phyloP scores from a whole-genome alignment of 345 rosid species.

The Populus pruinosa region DNA sequence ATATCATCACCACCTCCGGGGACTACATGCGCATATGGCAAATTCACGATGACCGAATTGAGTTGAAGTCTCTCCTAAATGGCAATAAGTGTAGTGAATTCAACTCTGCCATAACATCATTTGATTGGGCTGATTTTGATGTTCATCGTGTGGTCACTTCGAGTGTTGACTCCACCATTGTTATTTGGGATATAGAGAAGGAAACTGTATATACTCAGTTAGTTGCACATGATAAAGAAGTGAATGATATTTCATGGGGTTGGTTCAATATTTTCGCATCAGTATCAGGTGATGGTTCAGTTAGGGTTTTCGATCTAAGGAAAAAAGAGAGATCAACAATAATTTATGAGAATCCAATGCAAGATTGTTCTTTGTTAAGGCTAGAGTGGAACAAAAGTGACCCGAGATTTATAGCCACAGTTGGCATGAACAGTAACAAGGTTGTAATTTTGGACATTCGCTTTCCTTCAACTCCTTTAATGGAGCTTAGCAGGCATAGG shows the following conservation, averaged over 20 bases:
- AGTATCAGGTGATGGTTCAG: constrained; percentile 56
- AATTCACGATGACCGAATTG: constrained; percentile 45
- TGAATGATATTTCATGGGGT: constrained; percentile 62
- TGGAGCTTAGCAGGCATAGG: constrained; percentile 40
- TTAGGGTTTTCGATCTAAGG: constrained; percentile 53
- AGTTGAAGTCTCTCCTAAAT: constrained; percentile 42
- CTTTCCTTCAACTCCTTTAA: constrained; percentile 44
- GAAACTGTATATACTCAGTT: constrained; percentile 43
- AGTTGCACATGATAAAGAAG: constrained; percentile 64
- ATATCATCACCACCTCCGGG: constrained; percentile 51
- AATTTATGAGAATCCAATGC: constrained; percentile 44
- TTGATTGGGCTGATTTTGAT: constrained; percentile 62
- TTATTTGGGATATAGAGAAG: constrained; percentile 52
- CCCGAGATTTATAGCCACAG: constrained; percentile 47
- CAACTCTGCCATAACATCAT: constrained; percentile 50
- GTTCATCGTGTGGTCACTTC: constrained; percentile 36
- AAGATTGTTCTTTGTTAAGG: constrained; percentile 38
- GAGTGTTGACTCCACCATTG: constrained; percentile 51
- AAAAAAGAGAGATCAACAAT: constrained; percentile 61
- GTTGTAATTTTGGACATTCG: constrained; percentile 55
- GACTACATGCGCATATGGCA: constrained; percentile 55
- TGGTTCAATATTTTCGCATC: constrained; percentile 51
- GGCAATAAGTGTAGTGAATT: constrained; percentile 44
- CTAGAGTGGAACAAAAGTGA: constrained; percentile 62
- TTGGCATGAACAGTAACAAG: constrained; percentile 47